Percentiles rank a stretch among this genome's conserved stretches.
These are phyloP conservation scores for Cardamine occulta DNA, from an alignment of 345 rosid species.

Conservation along the genomic window DNA sequence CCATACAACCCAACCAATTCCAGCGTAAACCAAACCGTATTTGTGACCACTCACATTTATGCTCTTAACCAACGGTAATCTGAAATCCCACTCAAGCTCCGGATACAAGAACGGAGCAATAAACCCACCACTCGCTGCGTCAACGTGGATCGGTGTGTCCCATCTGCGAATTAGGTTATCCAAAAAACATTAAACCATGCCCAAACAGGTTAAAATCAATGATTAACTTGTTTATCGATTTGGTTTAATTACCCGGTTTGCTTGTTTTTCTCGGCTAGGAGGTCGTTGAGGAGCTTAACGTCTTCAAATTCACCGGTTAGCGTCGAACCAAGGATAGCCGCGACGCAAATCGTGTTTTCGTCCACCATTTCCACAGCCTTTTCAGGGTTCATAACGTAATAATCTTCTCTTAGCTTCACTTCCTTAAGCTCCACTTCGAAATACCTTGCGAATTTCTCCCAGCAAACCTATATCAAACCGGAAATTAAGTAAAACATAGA, in stretches of 20 bases:
- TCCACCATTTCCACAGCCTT: constrained; percentile 66
- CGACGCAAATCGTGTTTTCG: constrained; percentile 69
- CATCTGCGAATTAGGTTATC: constrained; percentile 45
- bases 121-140: constrained; percentile 71
- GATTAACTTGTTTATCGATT: background rate
- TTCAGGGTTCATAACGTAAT: constrained; percentile 64
- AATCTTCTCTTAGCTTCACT: constrained; percentile 60
- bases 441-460: constrained; percentile 77
- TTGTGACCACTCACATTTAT: constrained; percentile 70
- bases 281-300: constrained; percentile 61
- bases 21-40: constrained; percentile 64
- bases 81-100: constrained; percentile 67
- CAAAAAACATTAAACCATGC: background rate
- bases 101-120: constrained; percentile 66
- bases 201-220: background rate
- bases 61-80: constrained; percentile 62
- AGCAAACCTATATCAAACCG: constrained; percentile 55
- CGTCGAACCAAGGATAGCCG: constrained; percentile 63
- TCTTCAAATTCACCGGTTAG: constrained; percentile 74
- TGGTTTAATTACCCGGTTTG: constrained; percentile 43
- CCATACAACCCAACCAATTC: constrained; percentile 67
- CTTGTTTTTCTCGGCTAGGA: constrained; percentile 53
- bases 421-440: constrained; percentile 70
- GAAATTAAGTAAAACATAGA: background rate
- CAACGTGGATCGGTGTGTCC: constrained; percentile 66